Evolutionary conservation across 2,329 filamentous ascomycete genomes (phyloP), one percentile per base, ranked within the genome.

Genomic region (Tolypocladium pustulatum): DNA sequence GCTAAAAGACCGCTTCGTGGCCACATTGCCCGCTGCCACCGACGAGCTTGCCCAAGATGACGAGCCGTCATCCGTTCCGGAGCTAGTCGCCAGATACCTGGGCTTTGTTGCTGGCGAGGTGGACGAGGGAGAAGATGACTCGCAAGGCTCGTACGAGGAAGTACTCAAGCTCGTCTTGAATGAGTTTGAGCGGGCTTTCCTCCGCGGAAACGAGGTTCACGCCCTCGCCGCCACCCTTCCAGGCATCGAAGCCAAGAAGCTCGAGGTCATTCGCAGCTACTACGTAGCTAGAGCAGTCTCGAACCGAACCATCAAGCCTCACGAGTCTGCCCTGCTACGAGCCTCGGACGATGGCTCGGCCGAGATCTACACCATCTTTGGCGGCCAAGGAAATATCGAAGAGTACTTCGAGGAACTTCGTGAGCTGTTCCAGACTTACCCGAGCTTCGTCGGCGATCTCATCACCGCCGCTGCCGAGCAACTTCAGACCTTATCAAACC

Each of bases 321-420:
- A 99, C 72, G 90, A 96, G 71, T 97, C 95, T 46, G 95, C 94
- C 40, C 82, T 99, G 54, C 84, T 97, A 70, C 85, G 94, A 65
- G 93, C 94, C 56, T 91, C 91, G 12, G 86, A 89, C 54, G 92
- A 97, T 62, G 87, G 85, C 62, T 86, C 87, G 58, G 92, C 92
- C 58, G 87, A 85, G 66, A 84, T 99, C 61, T 99, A 96, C 78
- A 92, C 87, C 64, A 91, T 99, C 62, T 96, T 97, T 65, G 94
- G 94, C 61, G 94, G 94, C 8, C 94, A 99, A 73, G 94, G 94
- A 67, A 99, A 99, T 75, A 97, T 99, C 63, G 93, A 99, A 75
- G 95, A 99, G 76, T 99, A 99, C 76, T 99, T 99, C 69, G 93
- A 99, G 66, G 94, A 99, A 78, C 83, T 99, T 62, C 87, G 94